Evolutionary conservation across 768 basidiomycete species (phyloP).

Genomic region (Trametes meyenii): DNA sequence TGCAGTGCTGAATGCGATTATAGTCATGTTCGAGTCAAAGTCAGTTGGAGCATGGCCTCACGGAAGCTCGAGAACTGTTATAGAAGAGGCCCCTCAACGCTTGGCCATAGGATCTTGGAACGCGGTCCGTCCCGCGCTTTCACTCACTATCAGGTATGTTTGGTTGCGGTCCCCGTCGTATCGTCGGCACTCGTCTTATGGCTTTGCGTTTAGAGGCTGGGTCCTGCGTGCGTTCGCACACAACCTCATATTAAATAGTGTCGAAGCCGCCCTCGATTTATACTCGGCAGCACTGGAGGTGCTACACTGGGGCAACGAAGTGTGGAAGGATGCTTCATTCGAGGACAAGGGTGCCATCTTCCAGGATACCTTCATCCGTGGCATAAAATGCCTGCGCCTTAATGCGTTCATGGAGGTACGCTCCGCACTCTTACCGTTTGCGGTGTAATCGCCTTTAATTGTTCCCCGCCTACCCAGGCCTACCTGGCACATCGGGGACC

Average conservation of each 20-base stretch:
- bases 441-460: neutral
- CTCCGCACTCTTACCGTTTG: neutral
- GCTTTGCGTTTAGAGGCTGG: conserved; percentile 37
- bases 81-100: conserved; percentile 28
- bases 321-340: conserved; percentile 42
- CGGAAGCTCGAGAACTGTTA: conserved; percentile 25
- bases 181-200: neutral
- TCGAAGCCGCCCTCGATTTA: conserved; percentile 35
- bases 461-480: rapidly evolving
- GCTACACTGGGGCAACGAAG: conserved; percentile 45
- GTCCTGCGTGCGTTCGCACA: conserved; percentile 43
- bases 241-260: conserved; percentile 16
- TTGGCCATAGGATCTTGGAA: conserved; percentile 32
- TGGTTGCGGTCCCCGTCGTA: conserved; percentile 7
- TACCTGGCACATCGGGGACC: too few species aligned
- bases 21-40: conserved; percentile 29
- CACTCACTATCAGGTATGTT: conserved; percentile 42
- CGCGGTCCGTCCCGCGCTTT: conserved; percentile 36
- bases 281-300: conserved; percentile 43
- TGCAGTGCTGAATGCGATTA: neutral
- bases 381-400: conserved; percentile 40
- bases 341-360: conserved; percentile 49
- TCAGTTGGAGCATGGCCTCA: conserved; percentile 26
- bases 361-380: conserved; percentile 44
- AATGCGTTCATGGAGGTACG: conserved; percentile 39